These are phyloP conservation scores for Purshia tridentata DNA, from an alignment of 306 rosid genomes.

Conservation along the genomic window DNA sequence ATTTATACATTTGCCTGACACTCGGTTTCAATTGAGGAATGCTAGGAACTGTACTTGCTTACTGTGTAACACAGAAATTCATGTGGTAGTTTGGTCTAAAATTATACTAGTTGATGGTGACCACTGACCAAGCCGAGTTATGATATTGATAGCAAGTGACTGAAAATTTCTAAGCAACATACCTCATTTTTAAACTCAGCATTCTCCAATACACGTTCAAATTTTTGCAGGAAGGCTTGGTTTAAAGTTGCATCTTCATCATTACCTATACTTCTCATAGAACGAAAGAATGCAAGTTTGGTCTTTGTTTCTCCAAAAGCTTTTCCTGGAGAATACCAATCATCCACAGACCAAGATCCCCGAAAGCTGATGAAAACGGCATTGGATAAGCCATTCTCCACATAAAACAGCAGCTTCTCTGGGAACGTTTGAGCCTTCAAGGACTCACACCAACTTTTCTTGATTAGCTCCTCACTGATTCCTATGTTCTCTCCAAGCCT, in stretches of 20 bases:
- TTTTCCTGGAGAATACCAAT: constrained; percentile 36
- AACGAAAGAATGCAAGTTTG: constrained; percentile 43
- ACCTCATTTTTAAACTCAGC: constrained; percentile 40
- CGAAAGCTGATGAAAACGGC: constrained; percentile 47
- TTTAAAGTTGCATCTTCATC: constrained; percentile 54
- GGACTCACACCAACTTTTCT: constrained; percentile 39
- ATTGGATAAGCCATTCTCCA: constrained; percentile 26
- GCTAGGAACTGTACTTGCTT: too few species aligned
- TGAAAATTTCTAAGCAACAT: neutral
- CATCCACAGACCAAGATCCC: constrained; percentile 42
- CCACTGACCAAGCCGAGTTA: too few species aligned
- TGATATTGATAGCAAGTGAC: too few species aligned
- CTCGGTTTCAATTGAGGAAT: too few species aligned
- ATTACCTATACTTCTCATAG: constrained; percentile 60
- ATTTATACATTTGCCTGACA: too few species aligned
- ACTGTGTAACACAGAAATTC: too few species aligned
- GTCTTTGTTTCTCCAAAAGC: constrained; percentile 51
- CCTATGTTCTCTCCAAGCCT: constrained; percentile 35
- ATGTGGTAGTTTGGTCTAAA: too few species aligned
- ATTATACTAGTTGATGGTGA: too few species aligned
- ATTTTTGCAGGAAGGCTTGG: constrained; percentile 44
- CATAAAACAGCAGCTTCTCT: constrained; percentile 22
- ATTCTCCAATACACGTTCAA: constrained; percentile 26
- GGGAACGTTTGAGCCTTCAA: constrained; percentile 37
- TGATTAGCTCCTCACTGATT: constrained; percentile 42